Conservation (phyloP, 176 grass and related monocot species). For the Cymbopogon citratus region DNA sequence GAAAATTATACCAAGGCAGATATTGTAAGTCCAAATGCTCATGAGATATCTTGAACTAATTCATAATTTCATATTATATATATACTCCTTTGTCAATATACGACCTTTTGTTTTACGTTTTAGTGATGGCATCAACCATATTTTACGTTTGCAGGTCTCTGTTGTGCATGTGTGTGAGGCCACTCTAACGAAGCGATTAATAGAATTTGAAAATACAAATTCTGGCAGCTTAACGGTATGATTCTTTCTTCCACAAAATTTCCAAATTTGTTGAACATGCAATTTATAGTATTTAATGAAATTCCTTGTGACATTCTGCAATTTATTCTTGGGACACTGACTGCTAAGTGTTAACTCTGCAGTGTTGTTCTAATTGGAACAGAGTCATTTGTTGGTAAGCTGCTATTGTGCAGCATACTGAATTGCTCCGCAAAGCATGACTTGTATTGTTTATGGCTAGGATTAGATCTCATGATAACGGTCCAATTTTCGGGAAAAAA, state of each 20-base stretch:
- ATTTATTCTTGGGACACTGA: background rate
- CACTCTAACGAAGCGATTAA: conserved; percentile 72
- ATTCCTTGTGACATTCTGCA: background rate
- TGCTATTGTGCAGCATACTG: background rate
- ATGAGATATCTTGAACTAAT: background rate
- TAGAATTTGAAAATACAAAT: conserved; percentile 90
- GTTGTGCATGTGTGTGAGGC: conserved; percentile 86
- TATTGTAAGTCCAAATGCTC: conserved; percentile 48
- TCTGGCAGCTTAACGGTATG: conserved; percentile 80
- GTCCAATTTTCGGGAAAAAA: background rate
- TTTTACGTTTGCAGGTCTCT: conserved; percentile 43
- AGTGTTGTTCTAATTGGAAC: background rate
- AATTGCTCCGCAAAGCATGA: background rate
- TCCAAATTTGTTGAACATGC: background rate
- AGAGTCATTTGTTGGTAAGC: background rate
- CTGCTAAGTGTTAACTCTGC: background rate
- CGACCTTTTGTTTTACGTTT: background rate
- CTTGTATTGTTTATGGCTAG: background rate
- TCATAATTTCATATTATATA: background rate
- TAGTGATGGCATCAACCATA: background rate
- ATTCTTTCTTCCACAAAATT: background rate
- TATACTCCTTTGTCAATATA: background rate
- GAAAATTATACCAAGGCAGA: conserved; percentile 63
- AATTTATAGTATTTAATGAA: background rate
- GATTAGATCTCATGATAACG: background rate